Base-by-base conservation (phyloP, 345 rosid genomes). In the Raphanus raphanistrum region DNA sequence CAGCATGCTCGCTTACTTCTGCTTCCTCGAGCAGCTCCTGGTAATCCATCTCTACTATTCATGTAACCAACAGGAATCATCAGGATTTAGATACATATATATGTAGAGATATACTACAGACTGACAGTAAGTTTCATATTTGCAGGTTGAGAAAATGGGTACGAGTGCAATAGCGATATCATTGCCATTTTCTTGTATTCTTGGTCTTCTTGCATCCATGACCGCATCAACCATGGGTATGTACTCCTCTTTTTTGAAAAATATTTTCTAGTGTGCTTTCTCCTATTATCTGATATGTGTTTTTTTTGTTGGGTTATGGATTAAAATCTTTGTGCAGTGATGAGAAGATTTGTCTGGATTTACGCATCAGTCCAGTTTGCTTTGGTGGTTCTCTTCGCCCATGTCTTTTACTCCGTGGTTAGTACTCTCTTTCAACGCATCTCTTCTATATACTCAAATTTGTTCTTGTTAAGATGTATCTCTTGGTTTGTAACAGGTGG, bases 21-120 rank as follows among this genome's bases (percentile, higher is more conserved):
- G 98, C 77, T 92, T 89, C 82, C 95, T 94, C 1, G 98, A 94
- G 85, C 97, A 94, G 83, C 95, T 90, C 25, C 76, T 94, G 93
- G 97, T 92, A 86, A 72, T 52, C 50, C 29, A 15, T 33, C 60
- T 69, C 58, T 70, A 7, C 35, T 38, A 9, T 52, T 4, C 62
- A 63, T 11, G 21, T 54, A 4, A 13, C 21, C 41, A 31, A 58
- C 63, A 32, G 33, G 0, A 66, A 72, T 17, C 77, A 58, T 6
- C 7, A 9, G 8, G 25, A 43, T 65, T 21, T 21, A 21, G 21
- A 21, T 21, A 21, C 21, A 21, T 21, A 21, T 21, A 21, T 21
- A 21, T 21, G 21, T 21, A 21, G 21, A 21, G 21, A 21, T 21
- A 21, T 21, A 21, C 21, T 21, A 21, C 21, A 21, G 21, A 21